Evolutionary conservation across 805 yeast genomes (phyloP), one percentile per base, ranked within the genome.

Genomic region (Komagataella phaffii): DNA sequence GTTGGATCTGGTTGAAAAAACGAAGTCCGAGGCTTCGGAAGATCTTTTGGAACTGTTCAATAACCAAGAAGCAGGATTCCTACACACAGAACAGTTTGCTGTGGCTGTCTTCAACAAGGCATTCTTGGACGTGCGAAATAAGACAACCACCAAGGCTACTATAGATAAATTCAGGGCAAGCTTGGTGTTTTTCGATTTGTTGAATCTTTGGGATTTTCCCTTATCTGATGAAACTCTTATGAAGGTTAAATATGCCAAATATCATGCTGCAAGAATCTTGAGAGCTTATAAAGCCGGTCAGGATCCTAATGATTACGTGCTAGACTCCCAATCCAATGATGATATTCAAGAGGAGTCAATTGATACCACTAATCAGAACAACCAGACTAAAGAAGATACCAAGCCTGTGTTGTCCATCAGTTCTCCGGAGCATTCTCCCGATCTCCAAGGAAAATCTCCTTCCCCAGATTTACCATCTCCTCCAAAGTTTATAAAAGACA

Each of bases 1-100:
- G 47, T 66, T 91, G 52, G 95, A 85, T 59, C 76, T 76, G 2
- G 79, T 93, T 44, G 99, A 93, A 61, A 53, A 58, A 1, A 67
- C 74, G 53, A 83, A 81, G 59, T 55, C 53, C 2, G 57, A 58
- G 6, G 67, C 71, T 23, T 58, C 70, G 10, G 76, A 67, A 6
- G 57, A 69, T 18, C 57, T 78, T 2, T 63, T 59, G 45, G 76
- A 73, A 17, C 71, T 88, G 10, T 66, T 90, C 17, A 66, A 66
- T 24, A 87, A 84, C 57, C 81, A 80, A 55, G 75, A 72, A 8
- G 72, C 81, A n/a, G 77, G 82, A 7, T 71, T 71, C 52, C 74
- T 73, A 2, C 77, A 83, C 53, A 73, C 80, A 3, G 68, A 75
- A 54, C 73, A 73, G 53, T 85, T 88, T 62, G 76, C 83, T 3